Conservation (phyloP, 176 grass and related monocot genomes). For the Phoenix dactylifera region DNA sequence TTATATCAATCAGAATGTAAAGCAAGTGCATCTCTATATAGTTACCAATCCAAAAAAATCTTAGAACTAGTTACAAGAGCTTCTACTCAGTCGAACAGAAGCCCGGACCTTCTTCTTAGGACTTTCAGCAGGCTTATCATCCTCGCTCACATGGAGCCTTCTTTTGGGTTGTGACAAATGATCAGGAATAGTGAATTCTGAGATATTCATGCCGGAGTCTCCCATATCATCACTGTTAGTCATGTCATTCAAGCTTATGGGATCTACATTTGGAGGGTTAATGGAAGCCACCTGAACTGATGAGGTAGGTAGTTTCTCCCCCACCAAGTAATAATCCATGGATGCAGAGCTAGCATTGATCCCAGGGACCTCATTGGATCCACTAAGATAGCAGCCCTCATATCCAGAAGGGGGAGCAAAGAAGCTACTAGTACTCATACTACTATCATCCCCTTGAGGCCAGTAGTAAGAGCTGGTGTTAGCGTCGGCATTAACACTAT, state of each 20-base stretch:
- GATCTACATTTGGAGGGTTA: slow-evolving; percentile 12
- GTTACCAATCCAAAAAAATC: background rate
- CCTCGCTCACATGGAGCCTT: slow-evolving; percentile 9
- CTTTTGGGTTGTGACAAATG: slow-evolving; percentile 25
- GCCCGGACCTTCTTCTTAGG: slow-evolving; percentile 35
- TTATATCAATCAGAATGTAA: background rate
- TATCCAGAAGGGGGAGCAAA: slow-evolving; percentile 18
- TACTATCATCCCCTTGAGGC: slow-evolving; percentile 34
- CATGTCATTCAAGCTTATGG: slow-evolving; percentile 34
- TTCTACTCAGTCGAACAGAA: slow-evolving; percentile 12
- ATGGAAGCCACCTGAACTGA: slow-evolving; percentile 30
- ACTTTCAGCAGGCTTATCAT: background rate
- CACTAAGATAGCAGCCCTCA: slow-evolving; percentile 41
- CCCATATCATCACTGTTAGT: slow-evolving; percentile 24
- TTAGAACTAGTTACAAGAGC: background rate
- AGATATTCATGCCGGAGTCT: background rate
- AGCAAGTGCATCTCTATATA: background rate
- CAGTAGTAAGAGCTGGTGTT: slow-evolving; percentile 29
- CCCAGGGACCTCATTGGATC: slow-evolving; percentile 35
- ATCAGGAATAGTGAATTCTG: background rate
- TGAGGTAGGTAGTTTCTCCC: slow-evolving; percentile 33
- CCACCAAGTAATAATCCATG: slow-evolving; percentile 42
- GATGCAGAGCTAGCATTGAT: slow-evolving; percentile 32
- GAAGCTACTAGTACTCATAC: slow-evolving; percentile 28
- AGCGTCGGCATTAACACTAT: background rate